Percentiles rank a stretch among this genome's conserved stretches.
These are phyloP conservation scores for Macrophomina pseudophaseolina DNA, from an alignment of 2,329 filamentous ascomycete genomes.

Conservation along the genomic window DNA sequence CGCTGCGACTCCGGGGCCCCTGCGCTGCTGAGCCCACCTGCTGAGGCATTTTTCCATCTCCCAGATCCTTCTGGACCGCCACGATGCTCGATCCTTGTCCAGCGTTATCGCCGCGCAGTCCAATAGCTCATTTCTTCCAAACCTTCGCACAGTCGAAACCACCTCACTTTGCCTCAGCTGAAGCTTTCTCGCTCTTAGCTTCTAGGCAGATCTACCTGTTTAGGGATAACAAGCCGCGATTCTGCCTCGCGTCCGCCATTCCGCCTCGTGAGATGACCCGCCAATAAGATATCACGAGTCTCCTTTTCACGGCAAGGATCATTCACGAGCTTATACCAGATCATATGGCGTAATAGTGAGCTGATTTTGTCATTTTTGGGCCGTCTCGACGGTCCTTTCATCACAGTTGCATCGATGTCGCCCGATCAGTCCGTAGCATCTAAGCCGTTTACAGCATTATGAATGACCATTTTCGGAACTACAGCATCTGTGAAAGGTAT, in stretches of 20 bases:
- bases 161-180: not conserved
- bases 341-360: not conserved
- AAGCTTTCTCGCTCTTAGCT: not conserved
- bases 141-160: not conserved
- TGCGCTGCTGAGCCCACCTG: not conserved
- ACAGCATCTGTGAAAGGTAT: no score
- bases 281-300: not conserved
- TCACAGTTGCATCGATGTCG: not conserved
- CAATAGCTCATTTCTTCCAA: not conserved
- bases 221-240: not conserved
- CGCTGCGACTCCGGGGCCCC: not conserved
- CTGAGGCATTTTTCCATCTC: not conserved
- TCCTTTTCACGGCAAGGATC: not conserved
- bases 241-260: not conserved
- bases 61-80: not conserved
- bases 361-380: not conserved
- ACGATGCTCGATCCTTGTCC: not conserved
- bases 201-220: not conserved
- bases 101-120: not conserved
- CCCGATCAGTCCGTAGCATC: not conserved
- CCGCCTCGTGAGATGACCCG: not conserved
- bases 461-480: no score
- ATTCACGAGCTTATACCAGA: not conserved
- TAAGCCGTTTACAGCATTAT: not conserved
- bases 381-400: not conserved